Base-by-base conservation (phyloP, 306 rosid species). In the Rubus idaeus region DNA sequence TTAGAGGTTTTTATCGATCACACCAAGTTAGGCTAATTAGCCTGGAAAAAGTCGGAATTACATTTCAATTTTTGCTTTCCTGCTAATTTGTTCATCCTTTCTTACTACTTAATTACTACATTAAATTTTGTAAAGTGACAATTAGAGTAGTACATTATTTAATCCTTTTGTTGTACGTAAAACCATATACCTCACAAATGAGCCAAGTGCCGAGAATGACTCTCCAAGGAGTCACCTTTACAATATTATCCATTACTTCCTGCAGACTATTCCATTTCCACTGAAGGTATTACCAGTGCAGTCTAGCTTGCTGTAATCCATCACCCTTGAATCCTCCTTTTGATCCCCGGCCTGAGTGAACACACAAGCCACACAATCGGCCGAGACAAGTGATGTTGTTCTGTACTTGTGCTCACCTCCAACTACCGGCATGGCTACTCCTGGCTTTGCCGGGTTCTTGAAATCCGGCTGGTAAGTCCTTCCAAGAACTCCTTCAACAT, bases 401-500 rank as follows among this genome's bases (percentile, higher is more conserved):
- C 79, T 80, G 79, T 94, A 91, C 86, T 56, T 85, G 47, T 90
- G 82, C 76, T 89, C 97, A 44, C 97, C 98, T 73, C 98, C 97
- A 46, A 94, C 85, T 7, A 94, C 88, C 0, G 97, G 88, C 97
- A 94, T 90, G 3, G 96, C 90, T 51, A 91, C 93, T 0, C 98
- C 98, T 3, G 77, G 79, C 84, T 87, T 91, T 1, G 90, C 94
- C 0, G 96, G 94, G 53, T 89, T 91, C 62, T 82, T 47, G 51
- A 94, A 94, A 80, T 91, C 93, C 0, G 89, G 96, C 78, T 84
- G 92, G 45, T 91, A 94, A 81, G 97, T 90, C 86, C 93, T 89
- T 5, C 97, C 97, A 26, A 94, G 89, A 42, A 94, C 91, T 70
- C 98, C 94, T 82, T 94, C 98, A 52, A 91, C 93, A 68, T 88